A percentile compares a stretch with the other conserved stretches of the same genome.
Conservation (phyloP, 495 filamentous ascomycete genomes). For the Cetradonia linearis region DNA sequence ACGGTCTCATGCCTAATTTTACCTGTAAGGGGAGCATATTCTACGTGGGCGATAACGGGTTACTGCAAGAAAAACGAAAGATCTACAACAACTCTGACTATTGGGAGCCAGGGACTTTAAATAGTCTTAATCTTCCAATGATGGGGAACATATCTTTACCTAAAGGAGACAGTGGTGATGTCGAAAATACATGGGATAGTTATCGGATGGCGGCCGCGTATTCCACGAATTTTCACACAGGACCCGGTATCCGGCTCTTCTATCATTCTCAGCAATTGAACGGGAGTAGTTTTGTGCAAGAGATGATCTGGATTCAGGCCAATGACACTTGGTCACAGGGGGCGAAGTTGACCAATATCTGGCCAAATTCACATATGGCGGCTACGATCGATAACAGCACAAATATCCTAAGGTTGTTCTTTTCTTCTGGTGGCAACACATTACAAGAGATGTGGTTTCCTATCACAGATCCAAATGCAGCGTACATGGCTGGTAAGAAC, state of each 20-base stretch:
- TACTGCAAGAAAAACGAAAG: slow-evolving; percentile 24
- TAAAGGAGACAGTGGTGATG: slow-evolving; percentile 14
- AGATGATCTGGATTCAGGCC: slow-evolving; percentile 23
- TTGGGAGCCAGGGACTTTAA: slow-evolving; percentile 22
- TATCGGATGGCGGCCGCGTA: slow-evolving; percentile 24
- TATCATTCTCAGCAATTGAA: slow-evolving; percentile 20
- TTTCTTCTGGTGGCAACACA: slow-evolving; percentile 15
- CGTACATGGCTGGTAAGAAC: slow-evolving; percentile 11
- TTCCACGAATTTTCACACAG: slow-evolving; percentile 17
- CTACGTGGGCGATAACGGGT: slow-evolving; percentile 22
- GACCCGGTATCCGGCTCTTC: slow-evolving; percentile 22
- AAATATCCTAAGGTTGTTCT: slow-evolving; percentile 19
- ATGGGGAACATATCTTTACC: slow-evolving; percentile 14
- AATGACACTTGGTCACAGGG: slow-evolving; percentile 21
- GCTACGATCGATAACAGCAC: slow-evolving; percentile 20
- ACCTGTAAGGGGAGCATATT: slow-evolving; percentile 20
- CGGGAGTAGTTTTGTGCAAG: slow-evolving; percentile 21
- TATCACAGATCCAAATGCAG: slow-evolving; percentile 7
- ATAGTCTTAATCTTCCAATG: slow-evolving; percentile 11
- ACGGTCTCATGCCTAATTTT: background rate
- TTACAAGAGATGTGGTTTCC: slow-evolving; percentile 19
- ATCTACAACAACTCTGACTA: slow-evolving; percentile 14
- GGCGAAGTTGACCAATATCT: slow-evolving; percentile 7
- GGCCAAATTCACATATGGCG: slow-evolving; percentile 18
- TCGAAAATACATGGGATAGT: slow-evolving; percentile 21